Percentiles rank a stretch among this genome's conserved stretches.
Evolutionary conservation across 306 rosid genomes (phyloP).

Genomic region (Clitoria ternatea): DNA sequence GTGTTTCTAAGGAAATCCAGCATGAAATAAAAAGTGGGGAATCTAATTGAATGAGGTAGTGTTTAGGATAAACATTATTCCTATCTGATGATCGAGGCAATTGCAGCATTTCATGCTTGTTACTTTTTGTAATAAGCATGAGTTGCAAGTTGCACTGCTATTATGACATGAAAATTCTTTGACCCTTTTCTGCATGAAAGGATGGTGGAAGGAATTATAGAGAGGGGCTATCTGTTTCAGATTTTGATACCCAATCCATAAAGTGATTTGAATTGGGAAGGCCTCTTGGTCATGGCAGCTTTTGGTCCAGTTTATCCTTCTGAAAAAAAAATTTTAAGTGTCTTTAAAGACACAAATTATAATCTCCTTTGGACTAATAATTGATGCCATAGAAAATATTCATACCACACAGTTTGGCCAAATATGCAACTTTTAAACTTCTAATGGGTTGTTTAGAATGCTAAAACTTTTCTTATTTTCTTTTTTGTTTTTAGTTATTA

Average conservation of each 20-base stretch:
- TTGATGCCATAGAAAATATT: no score
- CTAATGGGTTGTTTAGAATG: no score
- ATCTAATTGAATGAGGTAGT: conserved; percentile 22
- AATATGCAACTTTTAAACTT: no score
- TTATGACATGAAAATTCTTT: conserved; percentile 1
- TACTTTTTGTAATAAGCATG: conserved; percentile 21
- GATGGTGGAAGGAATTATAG: background rate
- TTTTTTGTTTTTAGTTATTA: no score
- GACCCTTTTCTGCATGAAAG: background rate
- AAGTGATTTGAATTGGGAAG: background rate
- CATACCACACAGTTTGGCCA: no score
- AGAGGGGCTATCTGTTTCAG: background rate
- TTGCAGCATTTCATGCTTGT: conserved; percentile 17
- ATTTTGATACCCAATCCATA: conserved; percentile 25
- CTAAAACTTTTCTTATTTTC: no score
- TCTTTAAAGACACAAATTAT: background rate
- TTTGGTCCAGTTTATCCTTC: background rate
- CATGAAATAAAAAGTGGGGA: background rate
- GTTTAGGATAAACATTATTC: conserved; percentile 32
- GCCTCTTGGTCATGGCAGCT: background rate
- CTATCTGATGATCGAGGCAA: conserved; percentile 17
- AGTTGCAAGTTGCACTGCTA: conserved; percentile 20
- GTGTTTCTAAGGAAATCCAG: conserved; percentile 1
- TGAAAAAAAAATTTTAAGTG: background rate
- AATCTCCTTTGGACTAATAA: no score